phyloP scores from a whole-genome alignment of 202 grass and related monocot genomes.

The Schoenoplectus triqueter region DNA sequence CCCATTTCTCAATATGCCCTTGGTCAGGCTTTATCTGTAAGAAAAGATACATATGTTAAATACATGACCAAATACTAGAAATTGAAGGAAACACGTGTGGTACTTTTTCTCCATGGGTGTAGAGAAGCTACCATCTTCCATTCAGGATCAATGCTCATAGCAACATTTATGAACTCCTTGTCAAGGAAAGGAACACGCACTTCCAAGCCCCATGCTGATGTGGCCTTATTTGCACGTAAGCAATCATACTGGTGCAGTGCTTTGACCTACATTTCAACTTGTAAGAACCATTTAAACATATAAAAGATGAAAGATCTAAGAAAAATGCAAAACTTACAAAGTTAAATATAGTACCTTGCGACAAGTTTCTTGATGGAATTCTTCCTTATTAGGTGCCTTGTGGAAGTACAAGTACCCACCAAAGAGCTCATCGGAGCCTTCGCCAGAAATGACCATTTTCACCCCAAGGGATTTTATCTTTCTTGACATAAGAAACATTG shows the following conservation, averaged over 20 bases:
- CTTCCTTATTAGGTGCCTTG: constrained; percentile 94
- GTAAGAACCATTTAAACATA: constrained; percentile 1
- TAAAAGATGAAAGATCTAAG: neutral
- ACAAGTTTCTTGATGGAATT: constrained; percentile 92
- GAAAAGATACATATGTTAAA: neutral
- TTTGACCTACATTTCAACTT: constrained; percentile 54
- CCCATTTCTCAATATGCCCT: constrained; percentile 94
- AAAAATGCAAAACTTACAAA: neutral
- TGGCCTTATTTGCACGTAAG: constrained; percentile 84
- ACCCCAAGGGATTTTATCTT: constrained; percentile 96
- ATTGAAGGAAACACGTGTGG: constrained; percentile 21
- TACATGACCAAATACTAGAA: constrained; percentile 13
- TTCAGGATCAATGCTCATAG: constrained; percentile 95
- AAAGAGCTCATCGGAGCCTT: constrained; percentile 91
- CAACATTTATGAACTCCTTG: constrained; percentile 86
- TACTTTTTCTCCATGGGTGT: neutral
- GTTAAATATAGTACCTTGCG: constrained; percentile 58
- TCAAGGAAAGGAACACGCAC: constrained; percentile 97
- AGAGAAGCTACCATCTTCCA: constrained; percentile 70
- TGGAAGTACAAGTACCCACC: constrained; percentile 99
- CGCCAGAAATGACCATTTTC: constrained; percentile 97
- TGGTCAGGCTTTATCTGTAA: constrained; percentile 65
- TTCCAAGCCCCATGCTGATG: constrained; percentile 92
- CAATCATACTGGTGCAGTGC: constrained; percentile 94
- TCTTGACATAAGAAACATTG: constrained; percentile 98